phyloP scores from a whole-genome alignment of 192 early-diverging fungal species.

The Rhizoclosmatium globosum region DNA sequence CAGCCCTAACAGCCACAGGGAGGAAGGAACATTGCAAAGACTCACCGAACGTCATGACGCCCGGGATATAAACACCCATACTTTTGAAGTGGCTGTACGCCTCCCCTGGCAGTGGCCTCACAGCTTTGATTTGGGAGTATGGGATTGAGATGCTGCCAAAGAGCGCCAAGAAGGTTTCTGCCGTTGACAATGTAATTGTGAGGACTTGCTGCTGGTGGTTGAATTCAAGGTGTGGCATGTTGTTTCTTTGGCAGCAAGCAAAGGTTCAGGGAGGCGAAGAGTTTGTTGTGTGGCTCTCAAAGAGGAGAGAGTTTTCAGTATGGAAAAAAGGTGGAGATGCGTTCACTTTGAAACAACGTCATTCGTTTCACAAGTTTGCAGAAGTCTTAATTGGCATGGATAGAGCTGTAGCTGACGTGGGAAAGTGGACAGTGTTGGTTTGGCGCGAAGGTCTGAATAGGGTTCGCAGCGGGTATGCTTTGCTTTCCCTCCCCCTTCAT shows the following conservation, averaged over 20 bases:
- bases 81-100: constrained; percentile 29
- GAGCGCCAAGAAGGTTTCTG: constrained; percentile 28
- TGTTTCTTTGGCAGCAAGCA: background rate
- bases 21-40: background rate
- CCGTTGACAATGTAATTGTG: constrained; percentile 11
- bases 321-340: background rate
- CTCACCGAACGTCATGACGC: constrained; percentile 33
- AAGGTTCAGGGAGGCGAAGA: no score
- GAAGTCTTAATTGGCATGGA: no score
- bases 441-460: no score
- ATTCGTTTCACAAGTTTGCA: no score
- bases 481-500: no score
- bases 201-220: background rate
- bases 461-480: no score
- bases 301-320: background rate
- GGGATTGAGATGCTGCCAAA: constrained; percentile 29
- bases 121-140: constrained; percentile 12
- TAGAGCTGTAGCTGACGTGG: no score
- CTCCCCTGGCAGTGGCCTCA: constrained; percentile 19
- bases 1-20: background rate
- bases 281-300: no score
- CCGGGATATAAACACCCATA: constrained; percentile 35
- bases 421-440: no score
- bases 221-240: constrained; percentile 31
- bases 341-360: no score